Conservation (phyloP, 805 yeast species). For the Ogataea philodendri region DNA sequence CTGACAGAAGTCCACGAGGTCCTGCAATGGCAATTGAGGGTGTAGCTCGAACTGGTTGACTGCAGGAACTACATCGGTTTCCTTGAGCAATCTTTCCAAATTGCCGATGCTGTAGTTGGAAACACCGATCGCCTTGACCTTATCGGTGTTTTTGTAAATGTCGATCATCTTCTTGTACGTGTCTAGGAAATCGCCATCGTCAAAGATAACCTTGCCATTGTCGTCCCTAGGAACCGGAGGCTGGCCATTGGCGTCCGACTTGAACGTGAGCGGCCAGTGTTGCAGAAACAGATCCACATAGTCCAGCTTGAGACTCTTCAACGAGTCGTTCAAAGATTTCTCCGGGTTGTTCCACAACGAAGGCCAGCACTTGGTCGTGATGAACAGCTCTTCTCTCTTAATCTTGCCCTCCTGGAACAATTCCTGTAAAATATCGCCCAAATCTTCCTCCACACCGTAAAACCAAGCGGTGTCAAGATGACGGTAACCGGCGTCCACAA, state of each 20-base stretch:
- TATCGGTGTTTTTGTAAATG: constrained; percentile 54
- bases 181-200: constrained; percentile 77
- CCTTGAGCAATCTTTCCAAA: constrained; percentile 40
- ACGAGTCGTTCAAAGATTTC: constrained; percentile 41
- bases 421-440: constrained; percentile 48
- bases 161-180: constrained; percentile 73
- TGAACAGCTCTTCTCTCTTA: constrained; percentile 54
- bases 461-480: constrained; percentile 54
- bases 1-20: constrained; percentile 39
- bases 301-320: constrained; percentile 41
- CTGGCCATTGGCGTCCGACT: constrained; percentile 39
- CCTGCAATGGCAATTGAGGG: constrained; percentile 42
- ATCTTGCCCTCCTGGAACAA: constrained; percentile 44
- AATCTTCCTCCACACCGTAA: constrained; percentile 43
- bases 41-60: constrained; percentile 55
- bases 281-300: constrained; percentile 47
- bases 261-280: constrained; percentile 49
- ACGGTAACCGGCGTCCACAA: constrained; percentile 43
- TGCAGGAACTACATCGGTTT: constrained; percentile 49
- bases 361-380: constrained; percentile 74
- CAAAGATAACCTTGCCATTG: constrained; percentile 51
- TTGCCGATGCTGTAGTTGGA: constrained; percentile 48
- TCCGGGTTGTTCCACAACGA: constrained; percentile 40
- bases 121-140: constrained; percentile 54
- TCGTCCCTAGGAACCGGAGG: constrained; percentile 39